Evolutionary conservation across 78 protist species (phyloP), one percentile per base, ranked within the genome.

Genomic region (Chrysochromulina parva): DNA sequence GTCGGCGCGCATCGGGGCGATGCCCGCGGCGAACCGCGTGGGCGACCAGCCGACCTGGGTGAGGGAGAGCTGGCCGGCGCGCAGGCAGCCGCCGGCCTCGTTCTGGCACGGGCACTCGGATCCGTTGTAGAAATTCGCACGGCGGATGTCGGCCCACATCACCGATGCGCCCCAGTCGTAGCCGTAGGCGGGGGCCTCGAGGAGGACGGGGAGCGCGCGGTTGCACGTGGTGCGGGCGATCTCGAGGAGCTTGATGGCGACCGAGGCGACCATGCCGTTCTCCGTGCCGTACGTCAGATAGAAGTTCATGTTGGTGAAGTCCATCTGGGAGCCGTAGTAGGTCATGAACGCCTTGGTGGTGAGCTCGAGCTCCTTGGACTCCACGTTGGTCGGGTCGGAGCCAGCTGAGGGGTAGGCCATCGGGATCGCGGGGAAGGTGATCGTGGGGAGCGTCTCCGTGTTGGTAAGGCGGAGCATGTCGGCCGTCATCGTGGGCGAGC

Each of bases 101-200:
- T 9, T 14, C 0, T 0, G 38, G 80, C 80, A 71, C 6, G 80
- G 4, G 80, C 80, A 71, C 80, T 5, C 6, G 3, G 0, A 62
- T 62, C 17, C 80, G 55, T 24, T 16, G 80, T 28, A 71, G 80
- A 71, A 71, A 26, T 0, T 6, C 5, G 80, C 4, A 0, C 52
- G 11, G 80, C 80, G 80, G 10, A 0, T 11, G 52, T 71, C 52
- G n/a, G 16, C 80, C 80, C 80, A 71, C n/a, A 13, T 13, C 3
- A 38, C 80, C 5, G 80, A 38, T 52, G 20, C 52, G 19, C 17
- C 52, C 38, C 38, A 71, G 80, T 71, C 80, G 52, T 71, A 71
- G 20, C 80, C 80, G 52, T 71, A 71, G 20, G 80, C 80, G 80
- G 80, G 80, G n/a, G 80, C 80, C 80, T 71, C 80, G 17, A 38